phyloP scores from a whole-genome alignment of 2,329 filamentous ascomycete genomes.

The Mollisia scopiformis region DNA sequence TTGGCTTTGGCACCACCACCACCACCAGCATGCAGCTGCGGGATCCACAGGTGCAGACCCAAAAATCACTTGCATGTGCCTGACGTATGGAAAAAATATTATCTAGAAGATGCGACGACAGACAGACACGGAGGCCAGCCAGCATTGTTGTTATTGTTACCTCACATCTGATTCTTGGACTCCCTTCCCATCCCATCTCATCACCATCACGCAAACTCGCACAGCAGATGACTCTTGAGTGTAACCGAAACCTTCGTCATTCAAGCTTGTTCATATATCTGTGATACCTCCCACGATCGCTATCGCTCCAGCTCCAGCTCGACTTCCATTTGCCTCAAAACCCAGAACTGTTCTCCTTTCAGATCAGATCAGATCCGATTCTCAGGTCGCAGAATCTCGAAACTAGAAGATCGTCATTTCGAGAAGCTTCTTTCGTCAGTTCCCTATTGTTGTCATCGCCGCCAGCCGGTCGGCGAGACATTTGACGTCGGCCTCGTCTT shows the following conservation, averaged over 20 bases:
- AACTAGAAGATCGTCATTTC: background rate
- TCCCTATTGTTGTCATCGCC: background rate
- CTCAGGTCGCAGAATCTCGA: conserved; percentile 2
- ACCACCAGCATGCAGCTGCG: background rate
- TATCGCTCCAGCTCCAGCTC: background rate
- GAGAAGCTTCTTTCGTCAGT: background rate
- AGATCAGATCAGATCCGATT: too few species aligned
- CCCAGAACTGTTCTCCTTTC: background rate
- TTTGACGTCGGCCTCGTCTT: background rate
- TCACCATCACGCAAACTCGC: background rate
- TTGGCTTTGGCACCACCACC: too few species aligned
- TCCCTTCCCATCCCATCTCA: conserved; percentile 3
- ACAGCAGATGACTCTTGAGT: conserved; percentile 16
- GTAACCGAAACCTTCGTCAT: conserved; percentile 4
- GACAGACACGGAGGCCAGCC: too few species aligned
- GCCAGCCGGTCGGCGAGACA: background rate
- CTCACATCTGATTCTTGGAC: conserved; percentile 14
- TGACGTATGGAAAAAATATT: conserved; percentile 5
- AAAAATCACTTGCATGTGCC: background rate
- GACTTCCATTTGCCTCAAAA: conserved; percentile 9
- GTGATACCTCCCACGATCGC: background rate
- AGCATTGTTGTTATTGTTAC: conserved; percentile 5
- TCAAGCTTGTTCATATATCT: background rate
- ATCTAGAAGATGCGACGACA: conserved; percentile 11
- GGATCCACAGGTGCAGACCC: background rate